Percentiles rank a stretch among this genome's conserved stretches.
phyloP scores from a whole-genome alignment of 352 stramenopile genomes.

The Pythium angustatum region DNA sequence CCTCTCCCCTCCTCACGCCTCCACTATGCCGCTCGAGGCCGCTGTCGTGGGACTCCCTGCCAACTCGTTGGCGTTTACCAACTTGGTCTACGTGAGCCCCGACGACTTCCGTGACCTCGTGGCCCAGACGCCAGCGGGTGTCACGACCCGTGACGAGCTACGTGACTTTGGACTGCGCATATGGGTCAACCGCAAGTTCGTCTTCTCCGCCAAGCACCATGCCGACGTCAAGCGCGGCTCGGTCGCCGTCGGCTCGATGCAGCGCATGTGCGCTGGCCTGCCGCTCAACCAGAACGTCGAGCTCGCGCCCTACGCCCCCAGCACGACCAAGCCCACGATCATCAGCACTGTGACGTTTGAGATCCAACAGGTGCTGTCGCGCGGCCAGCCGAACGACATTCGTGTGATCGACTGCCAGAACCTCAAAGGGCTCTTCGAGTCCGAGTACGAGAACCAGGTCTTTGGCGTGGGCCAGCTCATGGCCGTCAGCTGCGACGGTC shows the following conservation, averaged over 20 bases:
- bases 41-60: constrained; percentile 64
- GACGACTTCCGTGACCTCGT: constrained; percentile 79
- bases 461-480: constrained; percentile 79
- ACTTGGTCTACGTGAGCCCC: constrained; percentile 76
- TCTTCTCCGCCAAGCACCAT: constrained; percentile 75
- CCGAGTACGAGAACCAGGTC: constrained; percentile 69
- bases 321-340: constrained; percentile 38
- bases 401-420: constrained; percentile 72
- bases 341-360: constrained; percentile 80
- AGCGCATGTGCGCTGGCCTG: constrained; percentile 75
- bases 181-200: constrained; percentile 83
- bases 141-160: constrained; percentile 73
- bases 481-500: constrained; percentile 56
- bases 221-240: constrained; percentile 58
- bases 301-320: constrained; percentile 62
- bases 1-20: neutral
- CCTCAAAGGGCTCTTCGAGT: constrained; percentile 70
- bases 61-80: constrained; percentile 84
- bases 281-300: constrained; percentile 68
- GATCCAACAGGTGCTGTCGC: constrained; percentile 75
- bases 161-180: constrained; percentile 75
- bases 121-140: constrained; percentile 53
- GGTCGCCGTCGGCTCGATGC: constrained; percentile 74
- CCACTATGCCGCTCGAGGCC: constrained; percentile 56
- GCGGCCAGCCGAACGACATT: constrained; percentile 57